Percentiles rank a stretch among this genome's conserved stretches.
phyloP scores from a whole-genome alignment of 2,329 filamentous ascomycete genomes.

The Periconia macrospinosa region DNA sequence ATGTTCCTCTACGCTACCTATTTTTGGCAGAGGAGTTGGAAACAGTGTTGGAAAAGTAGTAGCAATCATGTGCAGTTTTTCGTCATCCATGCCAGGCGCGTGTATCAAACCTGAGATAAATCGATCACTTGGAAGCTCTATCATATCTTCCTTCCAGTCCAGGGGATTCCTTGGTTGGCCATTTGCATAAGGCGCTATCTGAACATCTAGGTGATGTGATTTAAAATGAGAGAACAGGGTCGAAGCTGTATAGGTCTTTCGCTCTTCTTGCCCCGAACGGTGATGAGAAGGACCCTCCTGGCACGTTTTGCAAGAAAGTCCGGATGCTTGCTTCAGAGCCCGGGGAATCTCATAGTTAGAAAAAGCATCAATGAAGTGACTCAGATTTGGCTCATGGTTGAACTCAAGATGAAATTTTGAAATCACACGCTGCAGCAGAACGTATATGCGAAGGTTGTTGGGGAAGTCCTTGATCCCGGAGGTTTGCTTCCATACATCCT shows the following conservation, averaged over 20 bases:
- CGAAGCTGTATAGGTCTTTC: conserved; percentile 49
- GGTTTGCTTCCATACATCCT: conserved; percentile 65
- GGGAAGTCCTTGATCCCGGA: conserved; percentile 63
- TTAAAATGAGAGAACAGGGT: conserved; percentile 64
- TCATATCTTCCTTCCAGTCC: conserved; percentile 65
- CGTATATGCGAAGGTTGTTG: conserved; percentile 63
- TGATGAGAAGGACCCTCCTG: conserved; percentile 28
- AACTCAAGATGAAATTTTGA: conserved; percentile 62
- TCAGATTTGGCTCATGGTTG: conserved; percentile 58
- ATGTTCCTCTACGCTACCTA: conserved; percentile 40
- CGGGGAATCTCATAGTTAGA: conserved; percentile 45
- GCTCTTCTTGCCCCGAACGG: conserved; percentile 37
- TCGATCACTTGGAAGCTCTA: conserved; percentile 58
- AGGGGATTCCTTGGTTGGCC: conserved; percentile 27
- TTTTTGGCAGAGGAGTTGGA: conserved; percentile 46
- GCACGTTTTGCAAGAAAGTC: conserved; percentile 49
- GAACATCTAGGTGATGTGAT: conserved; percentile 54
- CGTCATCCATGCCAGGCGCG: conserved; percentile 59
- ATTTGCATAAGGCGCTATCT: conserved; percentile 21
- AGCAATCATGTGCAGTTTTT: conserved; percentile 56
- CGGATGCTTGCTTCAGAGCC: conserved; percentile 47
- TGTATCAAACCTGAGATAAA: conserved; percentile 53
- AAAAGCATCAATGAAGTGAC: conserved; percentile 55
- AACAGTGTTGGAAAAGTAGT: conserved; percentile 54
- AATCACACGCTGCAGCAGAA: conserved; percentile 65